Percentiles rank a stretch among this genome's conserved stretches.
phyloP scores from a whole-genome alignment of 2,329 filamentous ascomycete genomes.

The Penicillium decumbens region DNA sequence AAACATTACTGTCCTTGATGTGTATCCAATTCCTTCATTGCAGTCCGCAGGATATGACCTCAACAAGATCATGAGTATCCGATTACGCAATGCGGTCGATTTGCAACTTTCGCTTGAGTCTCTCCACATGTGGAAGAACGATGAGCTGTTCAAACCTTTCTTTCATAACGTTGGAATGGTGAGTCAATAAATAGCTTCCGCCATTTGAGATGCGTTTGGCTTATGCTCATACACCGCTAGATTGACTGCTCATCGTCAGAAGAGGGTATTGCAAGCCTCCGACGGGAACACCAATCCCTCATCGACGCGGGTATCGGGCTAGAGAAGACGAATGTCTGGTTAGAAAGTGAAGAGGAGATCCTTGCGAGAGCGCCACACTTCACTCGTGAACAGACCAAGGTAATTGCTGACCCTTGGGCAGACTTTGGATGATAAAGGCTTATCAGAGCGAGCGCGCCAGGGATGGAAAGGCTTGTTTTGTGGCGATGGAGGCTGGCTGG shows the following conservation, averaged over 20 bases:
- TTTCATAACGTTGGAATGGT: conserved; percentile 46
- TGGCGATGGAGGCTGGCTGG: conserved; percentile 46
- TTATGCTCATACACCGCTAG: background rate
- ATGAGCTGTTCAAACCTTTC: conserved; percentile 43
- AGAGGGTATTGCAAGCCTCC: conserved; percentile 33
- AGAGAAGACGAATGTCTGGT: conserved; percentile 41
- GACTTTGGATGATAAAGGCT: background rate
- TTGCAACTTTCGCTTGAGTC: conserved; percentile 23
- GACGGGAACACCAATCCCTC: conserved; percentile 36
- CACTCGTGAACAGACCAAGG: conserved; percentile 39
- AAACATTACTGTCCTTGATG: conserved; percentile 48
- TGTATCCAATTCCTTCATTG: conserved; percentile 45
- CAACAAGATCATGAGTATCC: conserved; percentile 44
- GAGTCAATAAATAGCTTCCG: background rate
- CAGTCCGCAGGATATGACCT: conserved; percentile 48
- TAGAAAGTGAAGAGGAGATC: conserved; percentile 46
- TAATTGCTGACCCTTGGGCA: conserved; percentile 2
- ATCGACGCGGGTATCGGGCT: conserved; percentile 27
- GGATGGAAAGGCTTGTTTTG: conserved; percentile 48
- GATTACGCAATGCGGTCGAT: conserved; percentile 10
- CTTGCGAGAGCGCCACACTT: conserved; percentile 40
- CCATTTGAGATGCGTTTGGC: background rate
- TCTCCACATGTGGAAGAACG: conserved; percentile 42
- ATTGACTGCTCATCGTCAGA: conserved; percentile 34
- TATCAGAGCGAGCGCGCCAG: conserved; percentile 15